Conservation (phyloP, 2,329 filamentous ascomycete species). For the Arthrinium puccinioides region DNA sequence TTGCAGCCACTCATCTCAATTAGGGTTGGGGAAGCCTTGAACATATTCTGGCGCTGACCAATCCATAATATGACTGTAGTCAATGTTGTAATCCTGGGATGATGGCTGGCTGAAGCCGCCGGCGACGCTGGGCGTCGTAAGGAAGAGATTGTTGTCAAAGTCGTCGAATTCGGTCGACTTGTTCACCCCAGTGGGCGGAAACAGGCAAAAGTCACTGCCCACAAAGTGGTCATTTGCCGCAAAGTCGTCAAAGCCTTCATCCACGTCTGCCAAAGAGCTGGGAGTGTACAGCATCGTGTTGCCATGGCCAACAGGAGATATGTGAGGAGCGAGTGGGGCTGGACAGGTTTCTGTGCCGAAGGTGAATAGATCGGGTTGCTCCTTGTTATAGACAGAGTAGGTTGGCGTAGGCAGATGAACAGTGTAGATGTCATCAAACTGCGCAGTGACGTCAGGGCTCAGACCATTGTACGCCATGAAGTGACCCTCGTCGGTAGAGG, state of each 20-base stretch:
- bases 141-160: constrained; percentile 38
- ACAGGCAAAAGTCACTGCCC: constrained; percentile 60
- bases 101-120: constrained; percentile 45
- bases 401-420: constrained; percentile 47
- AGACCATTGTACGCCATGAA: constrained; percentile 55
- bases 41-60: constrained; percentile 18
- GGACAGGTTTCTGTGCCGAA: constrained; percentile 31
- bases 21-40: constrained; percentile 12
- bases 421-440: constrained; percentile 56
- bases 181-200: constrained; percentile 30
- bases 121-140: constrained; percentile 37
- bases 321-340: constrained; percentile 40
- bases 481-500: constrained; percentile 35
- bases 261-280: constrained; percentile 50
- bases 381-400: constrained; percentile 35
- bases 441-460: constrained; percentile 52
- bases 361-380: constrained; percentile 33
- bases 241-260: constrained; percentile 58
- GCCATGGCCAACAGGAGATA: constrained; percentile 62
- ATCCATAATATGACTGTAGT: constrained; percentile 19
- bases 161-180: constrained; percentile 31
- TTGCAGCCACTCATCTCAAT: constrained; percentile 1
- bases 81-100: constrained; percentile 38
- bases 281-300: constrained; percentile 65
- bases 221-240: constrained; percentile 32